Evolutionary conservation across 345 rosid species (phyloP).

Genomic region (Euphorbia tirucalli): DNA sequence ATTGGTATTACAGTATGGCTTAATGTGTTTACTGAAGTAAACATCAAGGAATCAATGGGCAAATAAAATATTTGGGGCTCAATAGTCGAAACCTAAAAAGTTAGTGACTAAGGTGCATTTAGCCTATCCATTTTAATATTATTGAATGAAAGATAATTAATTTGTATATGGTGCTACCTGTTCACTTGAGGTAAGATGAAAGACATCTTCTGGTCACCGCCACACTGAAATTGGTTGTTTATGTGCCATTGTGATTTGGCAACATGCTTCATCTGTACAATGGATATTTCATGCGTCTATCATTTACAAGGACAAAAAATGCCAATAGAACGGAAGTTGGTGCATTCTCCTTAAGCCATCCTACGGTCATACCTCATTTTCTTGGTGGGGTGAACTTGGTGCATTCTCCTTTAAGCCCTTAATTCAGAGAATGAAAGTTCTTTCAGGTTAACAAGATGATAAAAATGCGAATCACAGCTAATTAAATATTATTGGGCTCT

Average conservation of each 20-base stretch:
- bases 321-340: too few species aligned
- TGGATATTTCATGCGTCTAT: neutral
- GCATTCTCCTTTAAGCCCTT: conserved; percentile 46
- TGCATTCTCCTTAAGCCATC: too few species aligned
- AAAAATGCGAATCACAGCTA: neutral
- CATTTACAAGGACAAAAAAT: neutral
- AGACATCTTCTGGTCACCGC: conserved; percentile 19
- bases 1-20: too few species aligned
- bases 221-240: conserved; percentile 27
- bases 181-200: conserved; percentile 14
- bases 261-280: conserved; percentile 20
- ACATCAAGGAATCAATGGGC: too few species aligned
- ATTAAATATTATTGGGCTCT: neutral
- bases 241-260: conserved; percentile 20
- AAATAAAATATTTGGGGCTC: too few species aligned
- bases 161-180: conserved; percentile 25
- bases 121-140: too few species aligned
- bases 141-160: neutral
- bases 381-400: conserved; percentile 16
- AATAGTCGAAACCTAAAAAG: too few species aligned
- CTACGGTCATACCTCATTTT: conserved; percentile 37
- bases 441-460: neutral
- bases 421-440: conserved; percentile 16
- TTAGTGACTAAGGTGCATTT: too few species aligned
- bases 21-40: too few species aligned